phyloP scores from a whole-genome alignment of 257 asterid genomes.

The Ehretia macrophylla region DNA sequence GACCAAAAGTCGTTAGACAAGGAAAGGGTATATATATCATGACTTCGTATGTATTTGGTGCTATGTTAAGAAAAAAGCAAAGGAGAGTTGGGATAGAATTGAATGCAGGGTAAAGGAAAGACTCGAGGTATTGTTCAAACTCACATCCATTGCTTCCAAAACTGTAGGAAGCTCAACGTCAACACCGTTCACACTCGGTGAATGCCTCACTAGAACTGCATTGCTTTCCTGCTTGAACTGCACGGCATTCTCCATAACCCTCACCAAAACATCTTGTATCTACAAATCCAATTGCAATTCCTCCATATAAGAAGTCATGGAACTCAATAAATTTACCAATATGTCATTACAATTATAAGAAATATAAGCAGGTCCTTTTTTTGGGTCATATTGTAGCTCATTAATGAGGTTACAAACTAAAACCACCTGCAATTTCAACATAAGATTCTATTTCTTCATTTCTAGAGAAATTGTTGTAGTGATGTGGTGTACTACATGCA shows the following conservation, averaged over 20 bases:
- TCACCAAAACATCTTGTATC: slow-evolving; percentile 73
- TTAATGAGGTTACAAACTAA: too few species aligned
- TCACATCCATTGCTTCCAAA: slow-evolving; percentile 84
- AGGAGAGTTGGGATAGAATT: too few species aligned
- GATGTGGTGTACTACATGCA: too few species aligned
- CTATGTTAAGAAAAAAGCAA: background rate
- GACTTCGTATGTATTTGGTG: too few species aligned
- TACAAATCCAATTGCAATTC: slow-evolving; percentile 65
- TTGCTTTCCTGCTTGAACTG: slow-evolving; percentile 52
- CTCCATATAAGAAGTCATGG: slow-evolving; percentile 48
- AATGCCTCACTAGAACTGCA: slow-evolving; percentile 50
- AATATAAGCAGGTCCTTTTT: too few species aligned
- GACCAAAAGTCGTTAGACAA: background rate
- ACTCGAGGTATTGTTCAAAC: slow-evolving; percentile 23
- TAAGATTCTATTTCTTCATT: too few species aligned
- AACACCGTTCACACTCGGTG: slow-evolving; percentile 33
- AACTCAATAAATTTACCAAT: slow-evolving; percentile 31
- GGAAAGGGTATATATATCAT: too few species aligned
- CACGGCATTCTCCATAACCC: slow-evolving; percentile 69
- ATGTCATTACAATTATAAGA: slow-evolving; percentile 2
- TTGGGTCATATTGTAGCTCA: too few species aligned
- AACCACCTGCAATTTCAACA: too few species aligned
- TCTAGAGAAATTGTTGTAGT: too few species aligned
- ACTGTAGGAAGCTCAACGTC: slow-evolving; percentile 65
- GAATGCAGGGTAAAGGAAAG: slow-evolving; percentile 5